phyloP scores from a whole-genome alignment of 1,139 yeast genomes.

The Groenewaldozyma sp. region DNA sequence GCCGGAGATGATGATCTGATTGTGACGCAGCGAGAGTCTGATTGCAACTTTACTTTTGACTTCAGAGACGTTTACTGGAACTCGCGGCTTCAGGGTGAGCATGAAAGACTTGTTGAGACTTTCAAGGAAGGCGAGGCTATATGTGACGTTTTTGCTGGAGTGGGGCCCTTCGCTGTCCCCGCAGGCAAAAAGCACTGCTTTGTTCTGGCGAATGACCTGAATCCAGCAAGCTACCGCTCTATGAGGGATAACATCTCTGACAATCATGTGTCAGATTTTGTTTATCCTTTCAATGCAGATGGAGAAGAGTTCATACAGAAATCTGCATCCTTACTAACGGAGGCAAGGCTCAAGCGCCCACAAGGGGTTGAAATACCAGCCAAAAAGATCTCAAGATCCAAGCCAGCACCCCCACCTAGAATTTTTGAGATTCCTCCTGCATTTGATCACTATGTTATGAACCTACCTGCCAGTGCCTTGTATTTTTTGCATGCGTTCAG shows the following conservation, averaged over 20 bases:
- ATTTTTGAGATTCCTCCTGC: constrained; percentile 43
- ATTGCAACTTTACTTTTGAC: constrained; percentile 78
- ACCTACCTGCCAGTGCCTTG: constrained; percentile 86
- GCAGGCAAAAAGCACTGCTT: constrained; percentile 78
- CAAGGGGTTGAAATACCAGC: constrained; percentile 16
- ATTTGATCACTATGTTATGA: constrained; percentile 80
- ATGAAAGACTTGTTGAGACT: constrained; percentile 59
- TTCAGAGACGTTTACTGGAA: constrained; percentile 97
- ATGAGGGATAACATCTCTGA: constrained; percentile 52
- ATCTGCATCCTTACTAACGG: constrained; percentile 46
- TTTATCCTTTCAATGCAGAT: constrained; percentile 60
- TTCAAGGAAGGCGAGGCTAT: constrained; percentile 60
- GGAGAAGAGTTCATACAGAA: constrained; percentile 70
- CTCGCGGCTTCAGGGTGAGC: constrained; percentile 89
- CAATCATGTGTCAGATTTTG: constrained; percentile 57
- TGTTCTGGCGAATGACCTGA: constrained; percentile 86
- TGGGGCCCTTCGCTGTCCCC: constrained; percentile 96
- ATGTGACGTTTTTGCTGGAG: constrained; percentile 97
- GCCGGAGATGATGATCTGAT: constrained; percentile 66
- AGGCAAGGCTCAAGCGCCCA: constrained; percentile 11
- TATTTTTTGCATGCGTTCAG: constrained; percentile 70
- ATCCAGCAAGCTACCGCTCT: constrained; percentile 74
- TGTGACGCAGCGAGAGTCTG: constrained; percentile 85
- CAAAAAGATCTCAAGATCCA: constrained; percentile 19
- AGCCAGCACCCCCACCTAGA: constrained; percentile 13